phyloP scores from a whole-genome alignment of 768 basidiomycete genomes.

The Boletus sp. region DNA sequence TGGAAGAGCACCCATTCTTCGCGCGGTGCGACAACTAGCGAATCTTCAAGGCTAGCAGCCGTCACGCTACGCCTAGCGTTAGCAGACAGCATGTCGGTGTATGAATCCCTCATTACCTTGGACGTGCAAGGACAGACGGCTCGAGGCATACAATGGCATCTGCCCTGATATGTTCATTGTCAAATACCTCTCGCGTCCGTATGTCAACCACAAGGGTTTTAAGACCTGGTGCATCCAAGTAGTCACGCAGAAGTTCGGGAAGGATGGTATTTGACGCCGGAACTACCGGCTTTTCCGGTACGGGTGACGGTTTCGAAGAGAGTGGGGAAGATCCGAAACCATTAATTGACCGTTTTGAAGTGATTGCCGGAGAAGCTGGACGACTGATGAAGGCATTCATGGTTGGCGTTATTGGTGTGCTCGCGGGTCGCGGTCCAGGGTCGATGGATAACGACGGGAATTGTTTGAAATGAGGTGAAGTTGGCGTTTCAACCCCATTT shows the following conservation, averaged over 20 bases:
- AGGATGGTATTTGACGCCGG: conserved; percentile 59
- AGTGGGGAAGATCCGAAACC: conserved; percentile 34
- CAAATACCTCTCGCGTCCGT: conserved; percentile 74
- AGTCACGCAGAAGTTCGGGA: conserved; percentile 59
- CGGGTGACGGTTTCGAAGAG: conserved; percentile 30
- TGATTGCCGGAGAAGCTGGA: conserved; percentile 56
- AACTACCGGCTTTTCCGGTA: conserved; percentile 42
- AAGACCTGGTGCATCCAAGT: conserved; percentile 46
- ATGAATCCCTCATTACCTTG: conserved; percentile 49
- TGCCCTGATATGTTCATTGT: conserved; percentile 66
- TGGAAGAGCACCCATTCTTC: conserved; percentile 72
- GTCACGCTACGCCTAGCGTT: conserved; percentile 50
- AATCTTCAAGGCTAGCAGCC: conserved; percentile 65
- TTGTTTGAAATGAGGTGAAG: conserved; percentile 30
- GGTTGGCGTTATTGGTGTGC: conserved; percentile 64
- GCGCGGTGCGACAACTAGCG: conserved; percentile 67
- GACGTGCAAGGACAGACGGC: conserved; percentile 67
- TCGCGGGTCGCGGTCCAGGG: conserved; percentile 58
- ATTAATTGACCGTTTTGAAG: conserved; percentile 43
- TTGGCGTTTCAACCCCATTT: conserved; percentile 31
- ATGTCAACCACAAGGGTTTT: conserved; percentile 81
- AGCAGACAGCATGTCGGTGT: conserved; percentile 4
- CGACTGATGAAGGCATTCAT: conserved; percentile 58
- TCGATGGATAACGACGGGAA: conserved; percentile 47
- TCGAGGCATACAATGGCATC: conserved; percentile 81